A percentile compares a stretch with the other conserved stretches of the same genome.
phyloP scores from a whole-genome alignment of 192 early-diverging fungal genomes.

The Mortierella claussenii region DNA sequence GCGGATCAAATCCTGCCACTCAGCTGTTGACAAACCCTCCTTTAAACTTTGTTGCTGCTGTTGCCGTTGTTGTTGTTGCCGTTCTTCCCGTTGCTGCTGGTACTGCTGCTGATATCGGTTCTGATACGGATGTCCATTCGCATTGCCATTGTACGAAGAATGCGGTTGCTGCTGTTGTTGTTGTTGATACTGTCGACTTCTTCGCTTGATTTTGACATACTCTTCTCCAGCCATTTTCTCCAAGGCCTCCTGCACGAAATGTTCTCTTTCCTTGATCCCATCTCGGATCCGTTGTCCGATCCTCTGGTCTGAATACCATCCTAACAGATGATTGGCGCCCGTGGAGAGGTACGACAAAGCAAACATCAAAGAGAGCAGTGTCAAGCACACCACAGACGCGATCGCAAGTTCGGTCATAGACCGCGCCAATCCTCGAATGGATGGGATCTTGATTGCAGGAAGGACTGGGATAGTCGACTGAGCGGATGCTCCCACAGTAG shows the following conservation, averaged over 20 bases:
- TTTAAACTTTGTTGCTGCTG: slow-evolving; percentile 19
- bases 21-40: slow-evolving; percentile 32
- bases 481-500: not conserved
- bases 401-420: slow-evolving; percentile 32
- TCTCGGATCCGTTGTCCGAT: slow-evolving; percentile 49
- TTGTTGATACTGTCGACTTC: slow-evolving; percentile 20
- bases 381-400: slow-evolving; percentile 28
- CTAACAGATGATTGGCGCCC: slow-evolving; percentile 28
- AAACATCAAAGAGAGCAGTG: slow-evolving; percentile 34
- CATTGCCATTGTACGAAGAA: no score
- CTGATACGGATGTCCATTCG: slow-evolving; percentile 12
- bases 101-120: slow-evolving; percentile 27
- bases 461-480: not conserved
- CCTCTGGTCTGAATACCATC: slow-evolving; percentile 44
- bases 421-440: slow-evolving; percentile 11
- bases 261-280: slow-evolving; percentile 42
- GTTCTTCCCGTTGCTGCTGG: slow-evolving; percentile 18
- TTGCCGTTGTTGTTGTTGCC: slow-evolving; percentile 19
- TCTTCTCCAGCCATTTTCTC: slow-evolving; percentile 54
- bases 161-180: slow-evolving; percentile 16
- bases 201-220: slow-evolving; percentile 42
- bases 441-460: slow-evolving; percentile 23
- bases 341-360: slow-evolving; percentile 40
- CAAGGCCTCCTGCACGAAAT: slow-evolving; percentile 39
- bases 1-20: slow-evolving; percentile 50